A percentile compares a stretch with the other conserved stretches of the same genome.
Conservation (phyloP, 306 rosid genomes). For the Castanospermum australe region DNA sequence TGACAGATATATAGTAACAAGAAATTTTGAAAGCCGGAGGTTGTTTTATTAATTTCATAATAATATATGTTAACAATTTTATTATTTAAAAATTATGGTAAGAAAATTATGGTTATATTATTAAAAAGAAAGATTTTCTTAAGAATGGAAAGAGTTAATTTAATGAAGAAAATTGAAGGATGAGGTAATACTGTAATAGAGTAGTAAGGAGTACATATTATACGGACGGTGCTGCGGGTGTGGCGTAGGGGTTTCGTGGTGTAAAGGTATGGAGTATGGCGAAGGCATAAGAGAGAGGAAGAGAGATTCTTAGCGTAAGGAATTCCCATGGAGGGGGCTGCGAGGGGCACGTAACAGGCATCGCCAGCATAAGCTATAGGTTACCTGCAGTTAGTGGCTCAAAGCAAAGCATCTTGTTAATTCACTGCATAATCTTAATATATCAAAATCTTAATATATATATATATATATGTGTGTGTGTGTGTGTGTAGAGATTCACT, state of each 20-base stretch:
- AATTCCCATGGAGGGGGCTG: slow-evolving; percentile 37
- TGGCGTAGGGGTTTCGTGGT: slow-evolving; percentile 40
- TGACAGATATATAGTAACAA: background rate
- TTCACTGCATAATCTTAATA: background rate
- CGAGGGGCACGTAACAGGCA: slow-evolving; percentile 63
- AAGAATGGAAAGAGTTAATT: background rate
- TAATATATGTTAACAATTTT: background rate
- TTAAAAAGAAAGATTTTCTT: slow-evolving; percentile 14
- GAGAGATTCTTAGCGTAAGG: slow-evolving; percentile 81
- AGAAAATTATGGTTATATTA: no score
- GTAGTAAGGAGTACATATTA: background rate
- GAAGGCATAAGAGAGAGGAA: background rate
- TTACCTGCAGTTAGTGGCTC: slow-evolving; percentile 37
- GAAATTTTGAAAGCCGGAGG: background rate
- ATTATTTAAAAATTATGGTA: background rate
- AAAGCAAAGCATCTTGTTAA: slow-evolving; percentile 76
- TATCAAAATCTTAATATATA: no score
- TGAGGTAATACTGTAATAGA: no score
- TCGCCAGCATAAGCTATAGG: slow-evolving; percentile 45
- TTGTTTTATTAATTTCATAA: background rate
- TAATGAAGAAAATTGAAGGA: slow-evolving; percentile 3
- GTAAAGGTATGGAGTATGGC: slow-evolving; percentile 43
- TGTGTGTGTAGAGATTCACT: no score
- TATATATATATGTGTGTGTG: no score
- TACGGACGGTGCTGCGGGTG: slow-evolving; percentile 24